phyloP scores from a whole-genome alignment of 495 filamentous ascomycete genomes.

The Astrothelium macrocarpum region DNA sequence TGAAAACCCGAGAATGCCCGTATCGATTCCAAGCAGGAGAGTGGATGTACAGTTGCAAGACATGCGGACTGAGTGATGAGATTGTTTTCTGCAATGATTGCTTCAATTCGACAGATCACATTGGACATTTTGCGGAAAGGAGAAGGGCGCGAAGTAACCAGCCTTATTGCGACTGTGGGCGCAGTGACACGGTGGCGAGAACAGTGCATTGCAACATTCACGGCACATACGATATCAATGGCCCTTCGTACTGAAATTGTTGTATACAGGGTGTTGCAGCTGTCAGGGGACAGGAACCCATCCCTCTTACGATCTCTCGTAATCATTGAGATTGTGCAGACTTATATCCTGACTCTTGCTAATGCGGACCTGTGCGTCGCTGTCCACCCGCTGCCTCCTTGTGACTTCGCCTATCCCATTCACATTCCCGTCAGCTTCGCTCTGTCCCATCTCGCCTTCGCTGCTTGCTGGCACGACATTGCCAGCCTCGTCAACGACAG shows the following conservation, averaged over 20 bases:
- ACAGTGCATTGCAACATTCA: not conserved
- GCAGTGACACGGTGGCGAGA: not conserved
- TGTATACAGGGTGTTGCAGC: too few species aligned
- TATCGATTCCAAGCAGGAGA: not conserved
- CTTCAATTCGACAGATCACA: not conserved
- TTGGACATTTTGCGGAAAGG: not conserved
- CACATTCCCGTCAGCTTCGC: not conserved
- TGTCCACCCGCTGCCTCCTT: constrained; percentile 5
- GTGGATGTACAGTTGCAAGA: not conserved
- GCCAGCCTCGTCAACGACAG: constrained; percentile 46
- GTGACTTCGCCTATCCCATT: constrained; percentile 2
- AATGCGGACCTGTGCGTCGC: constrained; percentile 5
- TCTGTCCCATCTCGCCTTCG: constrained; percentile 13
- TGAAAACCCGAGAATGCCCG: not conserved
- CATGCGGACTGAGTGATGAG: not conserved
- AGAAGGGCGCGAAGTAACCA: not conserved
- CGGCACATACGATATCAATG: not conserved
- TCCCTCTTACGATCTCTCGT: constrained; percentile 8
- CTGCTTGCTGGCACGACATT: constrained; percentile 40
- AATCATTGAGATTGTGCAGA: constrained; percentile 34
- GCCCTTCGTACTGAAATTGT: too few species aligned
- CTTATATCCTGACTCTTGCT: constrained; percentile 28
- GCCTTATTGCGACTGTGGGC: not conserved
- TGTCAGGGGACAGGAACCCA: too few species aligned
- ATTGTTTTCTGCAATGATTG: not conserved